Conservation (phyloP, 2,329 filamentous ascomycete genomes). For the Cladophialophora immunda region DNA sequence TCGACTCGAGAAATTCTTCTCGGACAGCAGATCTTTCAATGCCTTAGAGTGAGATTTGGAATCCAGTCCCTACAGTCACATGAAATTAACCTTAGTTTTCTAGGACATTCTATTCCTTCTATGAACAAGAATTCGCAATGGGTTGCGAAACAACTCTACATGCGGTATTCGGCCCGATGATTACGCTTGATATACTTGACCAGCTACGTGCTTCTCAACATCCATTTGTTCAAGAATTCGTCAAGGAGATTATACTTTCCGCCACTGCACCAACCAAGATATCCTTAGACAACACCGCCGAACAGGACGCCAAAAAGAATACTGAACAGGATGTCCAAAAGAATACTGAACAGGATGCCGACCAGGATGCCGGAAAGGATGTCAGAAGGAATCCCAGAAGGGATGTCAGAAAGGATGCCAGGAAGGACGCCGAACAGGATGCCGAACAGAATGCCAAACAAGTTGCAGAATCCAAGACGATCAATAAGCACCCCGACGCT, state of each 20-base stretch:
- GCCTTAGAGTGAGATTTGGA: background rate
- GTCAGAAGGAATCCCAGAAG: too few relatives aligned
- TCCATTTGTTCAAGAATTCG: constrained; percentile 16
- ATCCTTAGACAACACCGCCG: too few relatives aligned
- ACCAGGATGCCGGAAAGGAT: too few relatives aligned
- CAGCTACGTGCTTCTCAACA: background rate
- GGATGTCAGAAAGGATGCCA: too few relatives aligned
- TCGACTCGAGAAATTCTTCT: background rate
- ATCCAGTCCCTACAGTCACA: background rate
- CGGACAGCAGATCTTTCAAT: background rate
- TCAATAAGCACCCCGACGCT: background rate
- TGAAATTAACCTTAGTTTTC: background rate
- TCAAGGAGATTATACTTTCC: constrained; percentile 53
- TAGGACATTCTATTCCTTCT: background rate
- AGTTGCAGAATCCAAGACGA: background rate
- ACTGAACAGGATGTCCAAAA: background rate
- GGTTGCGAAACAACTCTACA: background rate
- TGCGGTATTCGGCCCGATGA: background rate
- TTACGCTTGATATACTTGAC: background rate
- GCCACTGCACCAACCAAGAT: constrained; percentile 47
- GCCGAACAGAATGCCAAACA: constrained; percentile 43
- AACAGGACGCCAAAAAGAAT: constrained; percentile 42
- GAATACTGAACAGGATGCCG: constrained; percentile 37
- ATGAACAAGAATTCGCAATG: background rate
- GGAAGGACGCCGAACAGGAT: constrained; percentile 1